These are phyloP conservation scores for Zanthoxylum bungeanum DNA, from an alignment of 345 rosid species.

Conservation along the genomic window DNA sequence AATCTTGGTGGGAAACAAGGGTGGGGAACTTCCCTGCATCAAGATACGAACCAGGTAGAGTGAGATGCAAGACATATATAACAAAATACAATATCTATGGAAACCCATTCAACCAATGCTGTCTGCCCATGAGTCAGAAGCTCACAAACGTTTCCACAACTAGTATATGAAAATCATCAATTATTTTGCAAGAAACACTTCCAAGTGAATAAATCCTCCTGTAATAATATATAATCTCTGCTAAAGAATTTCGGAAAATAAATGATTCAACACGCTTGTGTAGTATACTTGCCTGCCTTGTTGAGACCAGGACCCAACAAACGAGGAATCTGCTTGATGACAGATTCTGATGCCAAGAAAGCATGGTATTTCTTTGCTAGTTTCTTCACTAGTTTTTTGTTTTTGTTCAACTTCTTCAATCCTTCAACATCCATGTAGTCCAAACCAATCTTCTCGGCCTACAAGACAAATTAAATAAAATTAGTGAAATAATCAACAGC, in stretches of 20 bases:
- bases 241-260: neutral
- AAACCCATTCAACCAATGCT: neutral
- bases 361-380: constrained; percentile 78
- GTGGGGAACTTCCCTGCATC: constrained; percentile 76
- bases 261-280: neutral
- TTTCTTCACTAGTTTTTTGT: constrained; percentile 77
- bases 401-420: constrained; percentile 72
- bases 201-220: too few species aligned
- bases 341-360: constrained; percentile 74
- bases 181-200: too few species aligned
- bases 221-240: too few species aligned
- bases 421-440: constrained; percentile 75
- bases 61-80: neutral
- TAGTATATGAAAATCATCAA: too few species aligned
- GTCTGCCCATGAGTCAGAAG: too few species aligned
- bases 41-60: too few species aligned
- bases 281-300: constrained; percentile 71
- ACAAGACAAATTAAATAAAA: neutral
- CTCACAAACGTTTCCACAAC: too few species aligned
- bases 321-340: constrained; percentile 81
- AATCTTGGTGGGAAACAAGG: constrained; percentile 69
- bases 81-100: neutral
- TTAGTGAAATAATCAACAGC: too few species aligned
- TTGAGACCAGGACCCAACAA: constrained; percentile 81
- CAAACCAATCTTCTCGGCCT: constrained; percentile 70